These are phyloP conservation scores for Hemileia vastatrix DNA, from an alignment of 1,284 basidiomycete species.

Conservation along the genomic window DNA sequence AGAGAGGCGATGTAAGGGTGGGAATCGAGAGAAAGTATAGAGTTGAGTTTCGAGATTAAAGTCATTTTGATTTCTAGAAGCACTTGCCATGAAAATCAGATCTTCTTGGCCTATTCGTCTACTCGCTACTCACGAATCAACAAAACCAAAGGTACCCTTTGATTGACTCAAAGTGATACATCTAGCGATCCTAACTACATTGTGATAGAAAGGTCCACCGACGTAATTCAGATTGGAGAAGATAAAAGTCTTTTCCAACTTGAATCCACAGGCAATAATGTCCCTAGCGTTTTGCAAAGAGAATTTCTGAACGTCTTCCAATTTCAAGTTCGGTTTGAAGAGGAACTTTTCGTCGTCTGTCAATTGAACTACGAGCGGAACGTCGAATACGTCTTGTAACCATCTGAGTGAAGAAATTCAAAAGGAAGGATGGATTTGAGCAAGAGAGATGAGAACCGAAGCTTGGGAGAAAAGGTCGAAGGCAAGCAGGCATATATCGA, in stretches of 20 bases:
- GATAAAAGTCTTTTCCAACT: slow-evolving; percentile 88
- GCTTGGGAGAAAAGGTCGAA: neutral
- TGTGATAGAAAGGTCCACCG: slow-evolving; percentile 83
- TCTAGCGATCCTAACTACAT: slow-evolving; percentile 83
- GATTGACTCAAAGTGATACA: slow-evolving; percentile 88
- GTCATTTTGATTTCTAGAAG: neutral
- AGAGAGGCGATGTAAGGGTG: neutral
- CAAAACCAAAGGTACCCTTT: slow-evolving; percentile 95
- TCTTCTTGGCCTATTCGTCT: neutral
- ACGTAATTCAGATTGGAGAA: slow-evolving; percentile 87
- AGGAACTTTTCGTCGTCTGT: slow-evolving; percentile 99
- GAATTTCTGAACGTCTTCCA: slow-evolving; percentile 78
- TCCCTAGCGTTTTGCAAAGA: slow-evolving; percentile 80
- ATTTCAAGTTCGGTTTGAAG: slow-evolving; percentile 86
- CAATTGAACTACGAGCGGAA: slow-evolving; percentile 85
- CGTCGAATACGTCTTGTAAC: slow-evolving; percentile 93
- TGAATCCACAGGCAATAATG: slow-evolving; percentile 93
- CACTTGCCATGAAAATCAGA: neutral
- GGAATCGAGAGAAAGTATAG: neutral
- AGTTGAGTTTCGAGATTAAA: neutral
- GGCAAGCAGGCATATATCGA: neutral
- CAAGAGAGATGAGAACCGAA: neutral
- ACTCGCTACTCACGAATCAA: slow-evolving; percentile 73
- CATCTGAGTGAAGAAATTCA: slow-evolving; percentile 53
- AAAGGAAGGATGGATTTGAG: neutral